These are phyloP conservation scores for Diaporthe destruens DNA, from an alignment of 2,329 filamentous ascomycete genomes.

Conservation along the genomic window DNA sequence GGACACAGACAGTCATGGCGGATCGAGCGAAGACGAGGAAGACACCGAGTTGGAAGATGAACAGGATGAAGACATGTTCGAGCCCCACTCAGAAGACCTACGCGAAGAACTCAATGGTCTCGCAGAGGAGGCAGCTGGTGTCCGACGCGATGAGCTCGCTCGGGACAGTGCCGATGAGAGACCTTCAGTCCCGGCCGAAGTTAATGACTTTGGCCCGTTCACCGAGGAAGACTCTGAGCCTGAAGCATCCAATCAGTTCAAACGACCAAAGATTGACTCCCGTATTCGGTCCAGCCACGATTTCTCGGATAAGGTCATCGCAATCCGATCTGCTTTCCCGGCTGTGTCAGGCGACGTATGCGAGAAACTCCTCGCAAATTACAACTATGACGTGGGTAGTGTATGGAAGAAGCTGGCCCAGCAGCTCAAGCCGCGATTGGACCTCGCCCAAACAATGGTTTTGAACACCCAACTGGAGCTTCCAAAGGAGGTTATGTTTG, in stretches of 20 bases:
- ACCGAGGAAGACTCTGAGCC: slow-evolving; percentile 7
- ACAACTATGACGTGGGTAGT: slow-evolving; percentile 51
- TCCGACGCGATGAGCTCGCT: slow-evolving; percentile 27
- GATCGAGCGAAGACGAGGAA: slow-evolving; percentile 43
- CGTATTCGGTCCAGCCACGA: slow-evolving; percentile 15
- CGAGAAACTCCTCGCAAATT: slow-evolving; percentile 52
- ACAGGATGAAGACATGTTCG: slow-evolving; percentile 37
- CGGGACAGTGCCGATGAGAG: slow-evolving; percentile 45
- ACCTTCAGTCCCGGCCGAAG: not conserved
- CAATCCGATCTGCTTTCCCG: slow-evolving; percentile 57
- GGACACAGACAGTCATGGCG: slow-evolving; percentile 45
- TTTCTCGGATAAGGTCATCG: slow-evolving; percentile 41
- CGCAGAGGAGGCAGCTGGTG: slow-evolving; percentile 46
- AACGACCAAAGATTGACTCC: not conserved
- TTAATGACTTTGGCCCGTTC: slow-evolving; percentile 21
- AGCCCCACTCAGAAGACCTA: slow-evolving; percentile 49
- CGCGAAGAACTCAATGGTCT: slow-evolving; percentile 51
- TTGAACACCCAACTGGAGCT: slow-evolving; percentile 40
- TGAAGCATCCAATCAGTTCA: not conserved
- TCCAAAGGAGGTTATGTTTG: slow-evolving; percentile 41
- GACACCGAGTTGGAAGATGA: slow-evolving; percentile 44
- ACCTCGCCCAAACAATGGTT: slow-evolving; percentile 41
- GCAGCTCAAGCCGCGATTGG: slow-evolving; percentile 49
- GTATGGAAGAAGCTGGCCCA: slow-evolving; percentile 55
- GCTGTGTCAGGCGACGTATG: slow-evolving; percentile 52